Percentiles rank a stretch among this genome's conserved stretches.
These are phyloP conservation scores for Epichloe scottii DNA, from an alignment of 2,329 filamentous ascomycete species.

Conservation along the genomic window DNA sequence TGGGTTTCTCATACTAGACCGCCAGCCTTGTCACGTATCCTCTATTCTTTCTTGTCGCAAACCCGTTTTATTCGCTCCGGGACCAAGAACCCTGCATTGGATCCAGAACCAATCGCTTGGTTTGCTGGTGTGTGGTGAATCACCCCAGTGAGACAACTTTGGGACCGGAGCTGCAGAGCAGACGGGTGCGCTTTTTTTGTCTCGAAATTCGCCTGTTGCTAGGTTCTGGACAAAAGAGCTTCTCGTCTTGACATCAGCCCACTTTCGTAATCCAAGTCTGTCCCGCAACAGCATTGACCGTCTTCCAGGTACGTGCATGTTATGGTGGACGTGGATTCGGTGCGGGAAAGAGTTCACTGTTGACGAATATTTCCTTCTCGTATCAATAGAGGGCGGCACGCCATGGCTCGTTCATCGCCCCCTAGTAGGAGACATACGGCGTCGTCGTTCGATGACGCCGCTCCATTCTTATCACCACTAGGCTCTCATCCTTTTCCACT, in stretches of 20 bases:
- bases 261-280: not conserved
- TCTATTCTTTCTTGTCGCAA: not conserved
- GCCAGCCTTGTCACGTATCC: no score
- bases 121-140: constrained; percentile 1
- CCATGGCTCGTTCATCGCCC: not conserved
- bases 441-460: constrained; percentile 2
- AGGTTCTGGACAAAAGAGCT: not conserved
- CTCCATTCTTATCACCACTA: constrained; percentile 1
- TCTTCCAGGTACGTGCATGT: not conserved
- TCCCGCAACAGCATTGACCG: not conserved
- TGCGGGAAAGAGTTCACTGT: not conserved
- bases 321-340: not conserved
- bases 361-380: not conserved
- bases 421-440: not conserved
- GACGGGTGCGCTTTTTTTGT: not conserved
- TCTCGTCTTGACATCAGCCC: not conserved
- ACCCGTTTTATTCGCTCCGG: not conserved
- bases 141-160: constrained; percentile 1
- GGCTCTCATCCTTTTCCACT: constrained; percentile 1
- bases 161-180: not conserved
- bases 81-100: not conserved
- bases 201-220: not conserved
- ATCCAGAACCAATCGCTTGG: not conserved
- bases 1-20: no score
- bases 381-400: not conserved